Evolutionary conservation across 345 rosid species (phyloP).

Genomic region (Ceriops decandra): DNA sequence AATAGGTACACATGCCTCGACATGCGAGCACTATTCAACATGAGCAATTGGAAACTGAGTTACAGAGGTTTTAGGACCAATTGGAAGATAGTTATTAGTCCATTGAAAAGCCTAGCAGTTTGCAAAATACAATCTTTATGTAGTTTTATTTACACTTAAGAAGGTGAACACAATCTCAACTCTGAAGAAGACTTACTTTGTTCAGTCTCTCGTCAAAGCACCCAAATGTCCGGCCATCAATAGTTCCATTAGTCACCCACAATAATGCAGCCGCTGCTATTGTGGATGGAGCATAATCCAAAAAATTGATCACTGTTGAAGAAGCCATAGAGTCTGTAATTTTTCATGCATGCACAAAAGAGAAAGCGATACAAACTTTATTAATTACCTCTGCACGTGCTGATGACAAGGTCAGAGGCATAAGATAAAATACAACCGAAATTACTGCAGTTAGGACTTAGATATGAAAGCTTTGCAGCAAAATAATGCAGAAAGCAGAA

Average conservation of each 20-base stretch:
- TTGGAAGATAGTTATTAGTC: too few species aligned
- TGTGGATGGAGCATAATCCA: conserved; percentile 34
- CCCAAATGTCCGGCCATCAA: conserved; percentile 19
- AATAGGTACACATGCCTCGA: too few species aligned
- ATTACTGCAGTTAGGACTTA: conserved; percentile 6
- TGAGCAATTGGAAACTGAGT: too few species aligned
- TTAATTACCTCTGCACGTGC: conserved; percentile 28
- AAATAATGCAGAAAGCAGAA: conserved; percentile 30
- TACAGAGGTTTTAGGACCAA: too few species aligned
- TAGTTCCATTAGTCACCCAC: conserved; percentile 18
- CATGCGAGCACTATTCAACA: too few species aligned
- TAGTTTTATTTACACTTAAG: too few species aligned
- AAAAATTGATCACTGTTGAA: conserved; percentile 28
- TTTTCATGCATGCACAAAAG: neutral
- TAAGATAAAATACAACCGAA: neutral
- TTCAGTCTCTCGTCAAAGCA: conserved; percentile 26
- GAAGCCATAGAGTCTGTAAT: neutral
- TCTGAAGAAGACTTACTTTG: conserved; percentile 16
- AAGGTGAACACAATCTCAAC: neutral
- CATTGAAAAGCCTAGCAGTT: too few species aligned
- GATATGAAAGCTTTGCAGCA: conserved; percentile 19
- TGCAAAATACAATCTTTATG: too few species aligned
- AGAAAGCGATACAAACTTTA: neutral
- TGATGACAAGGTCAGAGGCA: conserved; percentile 24
- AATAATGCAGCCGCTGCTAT: conserved; percentile 34